Evolutionary conservation across 139 green algal genomes (phyloP).

Genomic region (Picochlorum sp.): DNA sequence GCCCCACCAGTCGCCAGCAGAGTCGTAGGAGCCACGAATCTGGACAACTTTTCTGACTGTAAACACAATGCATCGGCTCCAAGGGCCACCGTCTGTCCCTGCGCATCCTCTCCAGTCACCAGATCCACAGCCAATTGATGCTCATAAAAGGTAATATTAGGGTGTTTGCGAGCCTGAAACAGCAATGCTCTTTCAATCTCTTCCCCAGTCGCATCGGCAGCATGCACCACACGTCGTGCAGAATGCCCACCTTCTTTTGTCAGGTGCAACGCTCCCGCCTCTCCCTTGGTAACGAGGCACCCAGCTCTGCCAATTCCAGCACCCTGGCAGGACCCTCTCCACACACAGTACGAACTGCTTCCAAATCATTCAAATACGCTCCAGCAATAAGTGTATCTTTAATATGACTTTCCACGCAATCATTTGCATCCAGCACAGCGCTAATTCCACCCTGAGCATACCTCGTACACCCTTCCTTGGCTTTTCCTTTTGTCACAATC

Average conservation of each 20-base stretch:
- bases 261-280: conserved; percentile 67
- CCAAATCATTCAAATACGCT: conserved; percentile 64
- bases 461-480: conserved; percentile 71
- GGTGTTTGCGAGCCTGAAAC: conserved; percentile 39
- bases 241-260: conserved; percentile 91
- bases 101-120: conserved; percentile 38
- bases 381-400: conserved; percentile 84
- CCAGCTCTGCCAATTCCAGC: conserved; percentile 79
- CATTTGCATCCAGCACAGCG: conserved; percentile 80
- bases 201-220: conserved; percentile 81
- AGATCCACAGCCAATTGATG: conserved; percentile 65
- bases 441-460: conserved; percentile 91
- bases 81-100: conserved; percentile 51
- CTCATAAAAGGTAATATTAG: conserved; percentile 79
- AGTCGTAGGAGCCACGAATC: conserved; percentile 68
- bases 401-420: conserved; percentile 82
- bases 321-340: conserved; percentile 81
- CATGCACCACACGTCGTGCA: conserved; percentile 88
- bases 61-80: conserved; percentile 74
- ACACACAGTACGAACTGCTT: conserved; percentile 87
- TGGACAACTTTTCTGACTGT: conserved; percentile 31
- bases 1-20: conserved; percentile 87
- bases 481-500: conserved; percentile 84
- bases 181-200: conserved; percentile 93
- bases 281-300: conserved; percentile 71